These are phyloP conservation scores for Sicyos edulis DNA, from an alignment of 306 rosid species.

Conservation along the genomic window DNA sequence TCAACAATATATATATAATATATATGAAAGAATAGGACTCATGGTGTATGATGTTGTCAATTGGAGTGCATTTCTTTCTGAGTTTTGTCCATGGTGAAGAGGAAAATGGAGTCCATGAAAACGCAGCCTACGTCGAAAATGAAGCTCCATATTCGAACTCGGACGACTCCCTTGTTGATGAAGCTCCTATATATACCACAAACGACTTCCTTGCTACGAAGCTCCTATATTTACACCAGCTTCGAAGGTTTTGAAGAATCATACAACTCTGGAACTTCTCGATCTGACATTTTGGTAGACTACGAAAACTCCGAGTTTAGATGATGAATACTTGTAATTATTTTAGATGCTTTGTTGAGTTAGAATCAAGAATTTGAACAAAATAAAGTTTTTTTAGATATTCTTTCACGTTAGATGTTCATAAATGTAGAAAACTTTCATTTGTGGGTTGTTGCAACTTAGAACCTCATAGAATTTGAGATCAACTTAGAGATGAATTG, in stretches of 20 bases:
- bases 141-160: slow-evolving; percentile 21
- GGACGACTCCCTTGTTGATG: too few species aligned
- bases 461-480: not conserved
- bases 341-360: not conserved
- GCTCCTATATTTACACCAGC: slow-evolving; percentile 18
- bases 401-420: not conserved
- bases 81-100: slow-evolving; percentile 30
- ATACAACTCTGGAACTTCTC: slow-evolving; percentile 27
- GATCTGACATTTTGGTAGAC: slow-evolving; percentile 30
- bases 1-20: too few species aligned
- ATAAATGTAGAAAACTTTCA: not conserved
- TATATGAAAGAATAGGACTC: slow-evolving; percentile 46
- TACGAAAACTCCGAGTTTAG: slow-evolving; percentile 48
- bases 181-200: too few species aligned
- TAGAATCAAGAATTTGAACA: not conserved
- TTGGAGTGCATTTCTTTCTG: slow-evolving; percentile 55
- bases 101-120: slow-evolving; percentile 31
- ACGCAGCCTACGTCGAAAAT: slow-evolving; percentile 28
- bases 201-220: slow-evolving; percentile 24
- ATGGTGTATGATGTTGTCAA: slow-evolving; percentile 74
- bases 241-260: slow-evolving; percentile 31
- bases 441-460: not conserved
- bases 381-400: not conserved
- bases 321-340: slow-evolving; percentile 30
- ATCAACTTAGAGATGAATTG: too few species aligned